Conservation (phyloP, 768 basidiomycete genomes). For the Mycena amicta region DNA sequence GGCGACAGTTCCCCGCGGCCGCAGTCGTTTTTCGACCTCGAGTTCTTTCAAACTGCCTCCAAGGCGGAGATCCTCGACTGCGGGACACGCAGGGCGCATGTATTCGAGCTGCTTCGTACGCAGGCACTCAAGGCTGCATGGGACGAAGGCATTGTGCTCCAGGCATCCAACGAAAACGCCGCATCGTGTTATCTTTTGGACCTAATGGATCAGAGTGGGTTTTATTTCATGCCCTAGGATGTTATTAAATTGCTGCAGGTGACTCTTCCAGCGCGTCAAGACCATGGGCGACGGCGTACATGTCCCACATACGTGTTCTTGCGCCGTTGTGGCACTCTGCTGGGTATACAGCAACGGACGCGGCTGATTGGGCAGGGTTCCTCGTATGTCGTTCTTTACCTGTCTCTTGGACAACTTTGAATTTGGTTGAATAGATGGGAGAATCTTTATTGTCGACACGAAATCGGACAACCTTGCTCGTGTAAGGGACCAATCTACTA, state of each 20-base stretch:
- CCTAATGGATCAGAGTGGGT: constrained; percentile 7
- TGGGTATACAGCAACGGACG: neutral
- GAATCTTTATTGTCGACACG: neutral
- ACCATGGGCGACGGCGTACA: constrained; percentile 10
- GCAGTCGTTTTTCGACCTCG: neutral
- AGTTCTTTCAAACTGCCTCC: neutral
- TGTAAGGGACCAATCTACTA: no score
- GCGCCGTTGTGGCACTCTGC: neutral
- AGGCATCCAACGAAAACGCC: constrained; percentile 12
- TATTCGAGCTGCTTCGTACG: neutral
- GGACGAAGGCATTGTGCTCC: constrained; percentile 4
- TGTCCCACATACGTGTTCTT: constrained; percentile 7
- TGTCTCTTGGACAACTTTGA: no score
- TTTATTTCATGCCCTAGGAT: neutral
- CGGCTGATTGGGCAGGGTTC: constrained; percentile 6
- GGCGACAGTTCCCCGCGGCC: constrained; percentile 1
- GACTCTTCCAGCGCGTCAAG: neutral
- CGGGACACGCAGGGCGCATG: constrained; percentile 1
- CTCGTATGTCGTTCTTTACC: constrained; percentile 2
- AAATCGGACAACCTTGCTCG: constrained; percentile 1
- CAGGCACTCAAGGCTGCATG: constrained; percentile 11
- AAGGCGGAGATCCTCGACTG: neutral
- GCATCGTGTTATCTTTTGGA: constrained; percentile 13
- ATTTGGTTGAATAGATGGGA: no score
- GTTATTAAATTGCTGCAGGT: neutral